Conservation (phyloP, 2,329 filamentous ascomycete genomes). For the Colletotrichum tabaci region DNA sequence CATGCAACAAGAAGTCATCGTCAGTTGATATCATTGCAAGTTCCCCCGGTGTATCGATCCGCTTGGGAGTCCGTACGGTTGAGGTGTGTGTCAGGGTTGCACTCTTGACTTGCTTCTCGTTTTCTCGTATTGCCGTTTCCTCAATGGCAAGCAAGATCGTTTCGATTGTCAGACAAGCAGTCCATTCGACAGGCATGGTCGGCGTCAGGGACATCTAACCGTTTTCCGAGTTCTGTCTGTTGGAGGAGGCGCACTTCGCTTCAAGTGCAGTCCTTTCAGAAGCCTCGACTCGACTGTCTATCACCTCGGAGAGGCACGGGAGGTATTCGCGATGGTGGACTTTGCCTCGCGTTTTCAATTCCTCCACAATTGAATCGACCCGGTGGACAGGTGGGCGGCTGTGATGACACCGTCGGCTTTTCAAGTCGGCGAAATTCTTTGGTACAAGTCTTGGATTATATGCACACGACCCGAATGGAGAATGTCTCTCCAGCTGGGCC, state of each 20-base stretch:
- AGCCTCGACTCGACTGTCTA: background rate
- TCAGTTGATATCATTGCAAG: background rate
- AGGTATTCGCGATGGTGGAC: background rate
- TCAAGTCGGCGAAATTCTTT: background rate
- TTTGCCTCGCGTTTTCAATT: background rate
- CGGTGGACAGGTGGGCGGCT: background rate
- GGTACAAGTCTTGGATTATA: background rate
- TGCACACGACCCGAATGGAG: no score
- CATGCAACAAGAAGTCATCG: background rate
- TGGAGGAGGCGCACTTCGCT: no score
- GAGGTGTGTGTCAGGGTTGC: no score
- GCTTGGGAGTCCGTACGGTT: no score
- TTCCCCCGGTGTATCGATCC: no score
- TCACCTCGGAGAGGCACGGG: background rate
- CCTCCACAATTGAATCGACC: background rate
- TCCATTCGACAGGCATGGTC: background rate
- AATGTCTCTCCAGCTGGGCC: background rate
- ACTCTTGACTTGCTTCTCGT: background rate
- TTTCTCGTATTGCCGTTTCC: background rate
- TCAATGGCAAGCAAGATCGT: background rate
- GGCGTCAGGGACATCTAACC: no score
- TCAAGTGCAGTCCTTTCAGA: background rate
- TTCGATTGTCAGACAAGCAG: background rate
- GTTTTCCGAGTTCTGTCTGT: no score
- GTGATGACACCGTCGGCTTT: background rate